Conservation (phyloP, 306 rosid species). For the Notholithocarpus densiflorus region DNA sequence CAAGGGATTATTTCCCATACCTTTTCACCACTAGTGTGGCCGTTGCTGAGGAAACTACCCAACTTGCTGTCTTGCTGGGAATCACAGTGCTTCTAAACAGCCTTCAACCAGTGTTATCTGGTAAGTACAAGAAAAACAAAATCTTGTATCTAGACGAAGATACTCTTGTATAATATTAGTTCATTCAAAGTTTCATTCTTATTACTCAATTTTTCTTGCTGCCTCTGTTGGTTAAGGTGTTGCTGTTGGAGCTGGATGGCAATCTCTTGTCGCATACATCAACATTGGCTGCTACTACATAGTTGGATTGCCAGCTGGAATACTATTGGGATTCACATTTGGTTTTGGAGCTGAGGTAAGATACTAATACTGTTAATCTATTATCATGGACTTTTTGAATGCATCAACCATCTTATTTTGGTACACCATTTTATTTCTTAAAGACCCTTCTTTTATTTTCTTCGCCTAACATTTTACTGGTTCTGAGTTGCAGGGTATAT, state of each 20-base stretch:
- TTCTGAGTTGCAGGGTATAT: slow-evolving; percentile 53
- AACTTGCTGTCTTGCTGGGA: slow-evolving; percentile 56
- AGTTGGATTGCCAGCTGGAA: slow-evolving; percentile 77
- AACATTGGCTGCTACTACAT: slow-evolving; percentile 67
- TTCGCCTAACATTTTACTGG: not conserved
- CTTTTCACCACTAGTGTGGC: slow-evolving; percentile 57
- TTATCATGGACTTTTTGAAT: not conserved
- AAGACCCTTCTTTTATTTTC: too few species aligned
- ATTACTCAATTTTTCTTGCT: not conserved
- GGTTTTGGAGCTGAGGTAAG: slow-evolving; percentile 56
- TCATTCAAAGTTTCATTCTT: too few species aligned
- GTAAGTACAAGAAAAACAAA: slow-evolving; percentile 23
- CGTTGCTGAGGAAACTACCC: slow-evolving; percentile 69
- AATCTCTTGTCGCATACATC: slow-evolving; percentile 71
- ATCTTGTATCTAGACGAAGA: not conserved
- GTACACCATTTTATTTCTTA: too few species aligned
- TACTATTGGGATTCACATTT: slow-evolving; percentile 63
- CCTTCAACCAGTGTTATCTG: slow-evolving; percentile 75
- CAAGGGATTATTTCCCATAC: slow-evolving; percentile 57
- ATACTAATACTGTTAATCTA: not conserved
- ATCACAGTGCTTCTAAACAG: slow-evolving; percentile 64
- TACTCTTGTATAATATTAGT: not conserved
- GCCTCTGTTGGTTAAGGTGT: slow-evolving; percentile 51
- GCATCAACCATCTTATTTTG: not conserved
- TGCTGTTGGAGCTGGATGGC: slow-evolving; percentile 94